phyloP scores from a whole-genome alignment of 352 stramenopile genomes.

The Thalassiosira livingstoniorum region DNA sequence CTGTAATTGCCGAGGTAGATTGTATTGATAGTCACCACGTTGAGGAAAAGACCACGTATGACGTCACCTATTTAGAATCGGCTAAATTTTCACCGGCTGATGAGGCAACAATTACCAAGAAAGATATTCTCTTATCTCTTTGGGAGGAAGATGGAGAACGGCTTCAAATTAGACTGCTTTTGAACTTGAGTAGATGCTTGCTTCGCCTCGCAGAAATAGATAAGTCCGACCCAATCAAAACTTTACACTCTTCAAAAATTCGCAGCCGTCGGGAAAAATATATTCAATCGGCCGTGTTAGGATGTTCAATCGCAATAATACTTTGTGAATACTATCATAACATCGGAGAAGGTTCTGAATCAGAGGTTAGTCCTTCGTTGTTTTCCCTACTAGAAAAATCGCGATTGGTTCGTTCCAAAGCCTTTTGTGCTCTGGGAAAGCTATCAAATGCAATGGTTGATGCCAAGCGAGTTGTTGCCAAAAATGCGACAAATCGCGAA shows the following conservation, averaged over 20 bases:
- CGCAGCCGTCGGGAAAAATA: slow-evolving; percentile 34
- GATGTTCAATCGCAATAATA: slow-evolving; percentile 45
- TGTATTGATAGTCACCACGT: slow-evolving; percentile 33
- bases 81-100: slow-evolving; percentile 21
- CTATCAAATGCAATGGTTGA: slow-evolving; percentile 36
- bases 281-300: slow-evolving; percentile 35
- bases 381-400: slow-evolving; percentile 43
- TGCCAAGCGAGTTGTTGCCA: slow-evolving; percentile 31
- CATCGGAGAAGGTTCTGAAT: background rate
- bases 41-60: slow-evolving; percentile 26
- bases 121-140: slow-evolving; percentile 58
- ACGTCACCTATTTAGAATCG: slow-evolving; percentile 61
- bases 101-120: slow-evolving; percentile 48
- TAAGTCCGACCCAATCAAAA: slow-evolving; percentile 11
- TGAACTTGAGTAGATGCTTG: slow-evolving; percentile 73
- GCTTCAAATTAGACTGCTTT: slow-evolving; percentile 65
- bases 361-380: background rate
- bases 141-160: slow-evolving; percentile 25
- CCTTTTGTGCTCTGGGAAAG: slow-evolving; percentile 35
- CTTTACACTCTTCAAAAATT: slow-evolving; percentile 9
- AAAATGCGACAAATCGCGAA: slow-evolving; percentile 32
- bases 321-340: slow-evolving; percentile 42
- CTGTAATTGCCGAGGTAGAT: slow-evolving; percentile 54
- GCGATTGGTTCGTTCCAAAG: slow-evolving; percentile 39
- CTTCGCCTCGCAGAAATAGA: slow-evolving; percentile 65